phyloP scores from a whole-genome alignment of 2,329 filamentous ascomycete species.

The Colletotrichum theobromicola region DNA sequence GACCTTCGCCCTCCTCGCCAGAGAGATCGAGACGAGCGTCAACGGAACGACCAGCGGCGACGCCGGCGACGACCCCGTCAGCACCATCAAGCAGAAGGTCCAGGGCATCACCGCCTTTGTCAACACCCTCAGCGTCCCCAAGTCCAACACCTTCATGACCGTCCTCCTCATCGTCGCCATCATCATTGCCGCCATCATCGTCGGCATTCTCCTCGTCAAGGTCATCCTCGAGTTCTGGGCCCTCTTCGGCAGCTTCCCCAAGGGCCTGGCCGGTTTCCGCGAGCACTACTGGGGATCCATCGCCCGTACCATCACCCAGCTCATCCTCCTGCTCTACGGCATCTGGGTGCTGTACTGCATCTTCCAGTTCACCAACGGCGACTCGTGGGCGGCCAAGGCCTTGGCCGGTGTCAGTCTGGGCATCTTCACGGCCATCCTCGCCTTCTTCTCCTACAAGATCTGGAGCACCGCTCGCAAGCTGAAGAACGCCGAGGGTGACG shows the following conservation, averaged over 20 bases:
- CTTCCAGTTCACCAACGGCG: conserved; percentile 91
- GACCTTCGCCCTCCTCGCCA: conserved; percentile 55
- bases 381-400: conserved; percentile 90
- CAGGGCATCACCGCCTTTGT: conserved; percentile 81
- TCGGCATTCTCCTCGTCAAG: conserved; percentile 88
- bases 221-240: conserved; percentile 91
- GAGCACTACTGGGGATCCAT: conserved; percentile 97
- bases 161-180: conserved; percentile 89
- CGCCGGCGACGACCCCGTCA: conserved; percentile 17
- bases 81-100: conserved; percentile 51
- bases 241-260: conserved; percentile 85
- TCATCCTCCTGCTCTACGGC: conserved; percentile 91
- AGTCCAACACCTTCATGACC: conserved; percentile 95
- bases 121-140: conserved; percentile 84
- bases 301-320: conserved; percentile 84
- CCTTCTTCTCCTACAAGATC: conserved; percentile 85
- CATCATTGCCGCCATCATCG: conserved; percentile 80
- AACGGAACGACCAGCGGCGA: conserved; percentile 38
- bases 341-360: conserved; percentile 96
- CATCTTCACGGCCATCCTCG: conserved; percentile 81
- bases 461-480: conserved; percentile 76
- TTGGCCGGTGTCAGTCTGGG: conserved; percentile 83
- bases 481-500: conserved; percentile 77
- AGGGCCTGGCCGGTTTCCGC: conserved; percentile 81
- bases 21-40: conserved; percentile 55